Base-by-base conservation (phyloP, 345 rosid species). In the Rhodamnia rubescens region DNA sequence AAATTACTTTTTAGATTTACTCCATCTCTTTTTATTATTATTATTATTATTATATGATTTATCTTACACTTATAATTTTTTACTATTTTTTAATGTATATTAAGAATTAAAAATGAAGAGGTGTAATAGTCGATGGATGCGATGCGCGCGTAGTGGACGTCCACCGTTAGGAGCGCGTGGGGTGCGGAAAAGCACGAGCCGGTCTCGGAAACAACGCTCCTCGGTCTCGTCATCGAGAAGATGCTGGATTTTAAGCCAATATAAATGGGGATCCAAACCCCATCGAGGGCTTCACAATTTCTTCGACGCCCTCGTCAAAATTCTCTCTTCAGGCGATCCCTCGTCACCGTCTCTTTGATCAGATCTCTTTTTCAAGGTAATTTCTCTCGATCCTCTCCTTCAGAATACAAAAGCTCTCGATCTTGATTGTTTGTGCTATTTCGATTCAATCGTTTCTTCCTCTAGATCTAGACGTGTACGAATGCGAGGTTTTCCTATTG, bases 11-110 rank as follows among this genome's bases (percentile, higher is more conserved):
- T 5, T 4, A 42, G 44, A 42, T 1, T 42, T 42, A 5, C 44
- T 42, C 44, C 44, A 6, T 42, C 44, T 42, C 44, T 42, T 4
- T 42, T 42, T 42, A 2, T 36, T 36, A n/a, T n/a, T n/a, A n/a
- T n/a, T n/a, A n/a, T n/a, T n/a, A n/a, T 42, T 42, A 42, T 42
- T 42, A 42, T 6, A 42, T 5, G 44, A 42, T 42, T 36, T 36
- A 42, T 42, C 4, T 6, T 42, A 42, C 3, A 42, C 4, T 4
- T 42, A 42, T 6, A 42, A 42, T 42, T 42, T 42, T 42, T 42
- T 42, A 42, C 44, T 58, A 6, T 27, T n/a, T n/a, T n/a, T n/a
- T 1, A 14, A n/a, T 61, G 42, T 0, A 29, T 0, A 29, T 29
- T 61, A 7, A 6, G 18, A 53, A 53, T 53, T 53, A 53, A 53